Evolutionary conservation across 2,329 filamentous ascomycete species (phyloP).

Genomic region (Pseudomassariella vexata): DNA sequence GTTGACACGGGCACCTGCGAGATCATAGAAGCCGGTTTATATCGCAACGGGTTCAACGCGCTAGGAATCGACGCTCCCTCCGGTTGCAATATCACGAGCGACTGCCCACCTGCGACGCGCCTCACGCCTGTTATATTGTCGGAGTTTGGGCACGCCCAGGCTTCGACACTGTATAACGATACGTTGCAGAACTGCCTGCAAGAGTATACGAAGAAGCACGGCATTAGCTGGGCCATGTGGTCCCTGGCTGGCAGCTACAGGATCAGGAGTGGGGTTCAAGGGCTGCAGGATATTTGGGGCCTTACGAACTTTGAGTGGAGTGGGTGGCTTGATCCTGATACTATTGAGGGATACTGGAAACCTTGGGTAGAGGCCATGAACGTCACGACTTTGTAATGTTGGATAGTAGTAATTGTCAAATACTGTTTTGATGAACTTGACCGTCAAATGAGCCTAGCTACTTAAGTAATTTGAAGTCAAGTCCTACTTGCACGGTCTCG

Average conservation of each 20-base stretch:
- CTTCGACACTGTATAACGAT: constrained; percentile 32
- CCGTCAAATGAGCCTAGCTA: too few relatives aligned
- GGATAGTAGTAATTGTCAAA: too few relatives aligned
- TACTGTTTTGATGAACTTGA: too few relatives aligned
- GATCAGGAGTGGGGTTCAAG: constrained; percentile 37
- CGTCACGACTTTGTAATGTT: constrained; percentile 15
- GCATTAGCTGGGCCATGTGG: constrained; percentile 45
- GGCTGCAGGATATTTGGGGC: constrained; percentile 41
- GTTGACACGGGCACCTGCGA: constrained; percentile 38
- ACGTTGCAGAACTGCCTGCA: constrained; percentile 40
- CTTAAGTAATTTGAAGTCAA: too few relatives aligned
- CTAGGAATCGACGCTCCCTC: constrained; percentile 32
- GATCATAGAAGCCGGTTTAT: constrained; percentile 41
- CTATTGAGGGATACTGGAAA: constrained; percentile 43
- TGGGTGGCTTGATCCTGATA: constrained; percentile 38
- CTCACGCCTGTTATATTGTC: constrained; percentile 40
- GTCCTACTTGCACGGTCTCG: too few relatives aligned
- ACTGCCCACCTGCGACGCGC: constrained; percentile 29
- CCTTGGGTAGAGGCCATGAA: constrained; percentile 41
- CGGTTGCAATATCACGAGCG: constrained; percentile 32
- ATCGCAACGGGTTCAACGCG: constrained; percentile 44
- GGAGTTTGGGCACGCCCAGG: constrained; percentile 40
- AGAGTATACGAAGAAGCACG: constrained; percentile 36
- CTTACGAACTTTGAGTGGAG: constrained; percentile 39
- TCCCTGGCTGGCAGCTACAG: constrained; percentile 41